A percentile compares a stretch with the other conserved stretches of the same genome.
These are phyloP conservation scores for Coemansia sp. DNA, from an alignment of 192 early-diverging fungal genomes.

Conservation along the genomic window DNA sequence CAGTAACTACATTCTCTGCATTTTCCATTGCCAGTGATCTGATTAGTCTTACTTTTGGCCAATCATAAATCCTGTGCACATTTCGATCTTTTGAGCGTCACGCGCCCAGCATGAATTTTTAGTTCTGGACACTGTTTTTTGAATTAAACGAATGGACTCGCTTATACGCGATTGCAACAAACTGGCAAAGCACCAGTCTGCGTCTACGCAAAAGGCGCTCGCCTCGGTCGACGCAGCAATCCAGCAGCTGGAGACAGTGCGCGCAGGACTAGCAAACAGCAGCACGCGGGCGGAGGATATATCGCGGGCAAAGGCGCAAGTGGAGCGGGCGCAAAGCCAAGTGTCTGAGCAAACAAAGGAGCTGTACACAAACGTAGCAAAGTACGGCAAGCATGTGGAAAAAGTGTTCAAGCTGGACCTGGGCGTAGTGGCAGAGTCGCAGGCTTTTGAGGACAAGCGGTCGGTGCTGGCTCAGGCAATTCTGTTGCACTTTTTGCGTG, in stretches of 20 bases:
- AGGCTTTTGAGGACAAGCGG: constrained; percentile 73
- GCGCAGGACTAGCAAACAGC: background rate
- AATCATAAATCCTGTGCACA: too few species aligned
- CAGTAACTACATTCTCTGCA: too few species aligned
- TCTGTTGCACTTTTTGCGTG: constrained; percentile 76
- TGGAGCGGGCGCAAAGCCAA: constrained; percentile 19
- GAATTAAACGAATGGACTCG: constrained; percentile 60
- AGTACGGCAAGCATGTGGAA: constrained; percentile 75
- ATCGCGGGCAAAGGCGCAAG: constrained; percentile 29
- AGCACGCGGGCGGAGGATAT: background rate
- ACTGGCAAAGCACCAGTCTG: constrained; percentile 63
- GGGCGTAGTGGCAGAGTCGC: constrained; percentile 61
- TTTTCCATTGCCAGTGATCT: too few species aligned
- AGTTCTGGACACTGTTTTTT: background rate
- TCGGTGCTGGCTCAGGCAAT: constrained; percentile 63
- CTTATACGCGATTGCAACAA: constrained; percentile 66
- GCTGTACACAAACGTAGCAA: constrained; percentile 59
- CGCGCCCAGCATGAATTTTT: too few species aligned
- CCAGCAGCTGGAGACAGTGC: constrained; percentile 38
- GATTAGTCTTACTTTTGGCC: too few species aligned
- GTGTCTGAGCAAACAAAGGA: constrained; percentile 64
- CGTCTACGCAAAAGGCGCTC: constrained; percentile 49
- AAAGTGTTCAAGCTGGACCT: constrained; percentile 74
- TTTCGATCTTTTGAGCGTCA: too few species aligned
- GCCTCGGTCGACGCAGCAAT: constrained; percentile 51